Base-by-base conservation (phyloP, 306 rosid species). In the Sesbania bispinosa region DNA sequence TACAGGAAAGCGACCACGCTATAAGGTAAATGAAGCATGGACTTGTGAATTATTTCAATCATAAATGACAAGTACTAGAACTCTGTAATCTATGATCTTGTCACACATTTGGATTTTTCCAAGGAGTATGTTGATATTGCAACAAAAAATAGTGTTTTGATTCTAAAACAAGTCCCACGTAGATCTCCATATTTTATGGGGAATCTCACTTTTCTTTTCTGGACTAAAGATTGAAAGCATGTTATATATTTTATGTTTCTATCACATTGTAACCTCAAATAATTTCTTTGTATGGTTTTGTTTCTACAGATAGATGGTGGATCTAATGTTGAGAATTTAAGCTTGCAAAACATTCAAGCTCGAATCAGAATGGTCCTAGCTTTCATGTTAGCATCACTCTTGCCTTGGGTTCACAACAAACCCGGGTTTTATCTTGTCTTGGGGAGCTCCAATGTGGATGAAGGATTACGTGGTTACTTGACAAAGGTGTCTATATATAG, bases 361-460 rank as follows among this genome's bases (percentile, higher is more conserved):
- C 82, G 96, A 82, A 88, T 91, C 21, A 88, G 97, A 71, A 94
- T 94, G 99, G 91, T 94, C 64, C 83, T 94, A 54, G 99, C 99
- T 83, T 94, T 91, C 83, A 94, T 91, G 99, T 75, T 86, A 55
- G 99, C 99, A 0, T 94, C 96, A 47, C 97, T 94, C 47, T 82
- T 91, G 83, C 97, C 99, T 65, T 94, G 97, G 99, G 99, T 94
- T 82, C 97, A 94, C 77, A 83, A 20, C 64, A 91, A 90, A 77
- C 82, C 85, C 46, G 96, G 95, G 55, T 91, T 94, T 88, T 91
- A 82, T 86, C 99, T 94, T 79, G 97, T 94, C 73, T 78, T 94
- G 76, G 99, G 96, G 47, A 89, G 95, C 82, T 87, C 97, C 63
- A 94, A 94, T 62, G 97, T 94, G 71, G 99, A 94, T 52, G 99